Percentiles rank a stretch among this genome's conserved stretches.
phyloP scores from a whole-genome alignment of 2,329 filamentous ascomycete species.

The Neofusicoccum sp. region DNA sequence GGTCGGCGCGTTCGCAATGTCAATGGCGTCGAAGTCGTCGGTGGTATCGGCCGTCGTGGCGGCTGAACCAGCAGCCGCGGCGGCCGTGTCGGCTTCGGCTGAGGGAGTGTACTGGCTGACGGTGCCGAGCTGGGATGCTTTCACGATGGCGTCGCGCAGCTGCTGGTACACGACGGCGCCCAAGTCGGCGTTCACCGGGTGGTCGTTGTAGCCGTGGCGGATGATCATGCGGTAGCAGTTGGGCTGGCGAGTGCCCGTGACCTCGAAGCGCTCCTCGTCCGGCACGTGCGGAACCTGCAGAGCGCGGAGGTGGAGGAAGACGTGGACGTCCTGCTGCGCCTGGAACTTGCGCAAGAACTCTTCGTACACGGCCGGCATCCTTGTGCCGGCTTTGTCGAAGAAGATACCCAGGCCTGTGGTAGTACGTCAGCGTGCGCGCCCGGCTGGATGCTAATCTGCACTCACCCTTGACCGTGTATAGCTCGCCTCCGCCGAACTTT shows the following conservation, averaged over 20 bases:
- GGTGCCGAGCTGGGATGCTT: too few species aligned
- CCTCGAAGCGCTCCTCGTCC: constrained; percentile 50
- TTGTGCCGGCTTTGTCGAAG: constrained; percentile 74
- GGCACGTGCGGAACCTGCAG: constrained; percentile 56
- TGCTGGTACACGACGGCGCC: constrained; percentile 63
- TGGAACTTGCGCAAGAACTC: constrained; percentile 74
- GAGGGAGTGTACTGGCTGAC: background rate
- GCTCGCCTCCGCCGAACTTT: constrained; percentile 37
- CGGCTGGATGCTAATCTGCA: background rate
- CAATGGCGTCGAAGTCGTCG: background rate
- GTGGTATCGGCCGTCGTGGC: too few species aligned
- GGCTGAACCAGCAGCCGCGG: background rate
- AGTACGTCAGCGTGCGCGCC: constrained; percentile 24
- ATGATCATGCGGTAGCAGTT: constrained; percentile 70
- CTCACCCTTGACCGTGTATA: constrained; percentile 42
- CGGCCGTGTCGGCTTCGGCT: background rate
- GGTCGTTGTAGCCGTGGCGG: constrained; percentile 73
- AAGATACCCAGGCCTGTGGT: constrained; percentile 68
- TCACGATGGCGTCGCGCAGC: constrained; percentile 46
- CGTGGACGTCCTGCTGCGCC: constrained; percentile 65
- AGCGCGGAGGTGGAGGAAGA: constrained; percentile 74
- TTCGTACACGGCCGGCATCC: constrained; percentile 67
- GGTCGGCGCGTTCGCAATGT: background rate
- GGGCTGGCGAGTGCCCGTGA: constrained; percentile 52
- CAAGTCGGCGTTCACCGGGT: constrained; percentile 67